These are phyloP conservation scores for Pseudocercospora musae DNA, from an alignment of 2,329 filamentous ascomycete genomes.

Conservation along the genomic window DNA sequence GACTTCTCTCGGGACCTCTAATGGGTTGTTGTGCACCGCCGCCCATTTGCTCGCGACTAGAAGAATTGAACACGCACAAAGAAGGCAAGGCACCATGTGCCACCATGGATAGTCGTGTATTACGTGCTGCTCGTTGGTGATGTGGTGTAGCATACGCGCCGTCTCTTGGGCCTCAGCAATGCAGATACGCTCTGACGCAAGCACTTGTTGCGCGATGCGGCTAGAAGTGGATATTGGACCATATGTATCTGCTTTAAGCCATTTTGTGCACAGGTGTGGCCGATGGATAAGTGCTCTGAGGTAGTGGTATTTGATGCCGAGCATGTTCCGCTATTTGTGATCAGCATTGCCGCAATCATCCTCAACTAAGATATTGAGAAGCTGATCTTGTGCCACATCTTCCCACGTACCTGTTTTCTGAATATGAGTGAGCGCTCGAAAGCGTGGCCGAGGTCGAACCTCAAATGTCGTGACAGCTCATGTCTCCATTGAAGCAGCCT, in stretches of 20 bases:
- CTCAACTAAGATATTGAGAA: background rate
- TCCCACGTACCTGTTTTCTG: background rate
- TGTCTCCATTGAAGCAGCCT: constrained; percentile 12
- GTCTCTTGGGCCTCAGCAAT: constrained; percentile 8
- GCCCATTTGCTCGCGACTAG: constrained; percentile 10
- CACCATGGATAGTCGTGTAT: constrained; percentile 10
- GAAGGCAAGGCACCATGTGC: constrained; percentile 11
- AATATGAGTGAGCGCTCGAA: background rate
- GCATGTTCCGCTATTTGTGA: constrained; percentile 1
- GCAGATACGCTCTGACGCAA: constrained; percentile 8
- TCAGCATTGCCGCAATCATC: background rate
- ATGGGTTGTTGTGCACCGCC: background rate
- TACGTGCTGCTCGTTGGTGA: constrained; percentile 2
- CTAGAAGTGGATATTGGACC: background rate
- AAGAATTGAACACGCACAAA: constrained; percentile 11
- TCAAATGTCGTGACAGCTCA: constrained; percentile 9
- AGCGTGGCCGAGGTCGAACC: constrained; percentile 12
- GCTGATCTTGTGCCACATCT: background rate
- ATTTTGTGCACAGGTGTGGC: constrained; percentile 6
- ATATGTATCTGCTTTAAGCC: background rate
- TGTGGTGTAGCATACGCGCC: constrained; percentile 6
- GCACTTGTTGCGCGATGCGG: constrained; percentile 1
- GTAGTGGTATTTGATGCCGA: constrained; percentile 14
- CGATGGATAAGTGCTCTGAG: constrained; percentile 11
- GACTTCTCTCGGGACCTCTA: background rate